These are phyloP conservation scores for Turritis glabra DNA, from an alignment of 345 rosid genomes.

Conservation along the genomic window DNA sequence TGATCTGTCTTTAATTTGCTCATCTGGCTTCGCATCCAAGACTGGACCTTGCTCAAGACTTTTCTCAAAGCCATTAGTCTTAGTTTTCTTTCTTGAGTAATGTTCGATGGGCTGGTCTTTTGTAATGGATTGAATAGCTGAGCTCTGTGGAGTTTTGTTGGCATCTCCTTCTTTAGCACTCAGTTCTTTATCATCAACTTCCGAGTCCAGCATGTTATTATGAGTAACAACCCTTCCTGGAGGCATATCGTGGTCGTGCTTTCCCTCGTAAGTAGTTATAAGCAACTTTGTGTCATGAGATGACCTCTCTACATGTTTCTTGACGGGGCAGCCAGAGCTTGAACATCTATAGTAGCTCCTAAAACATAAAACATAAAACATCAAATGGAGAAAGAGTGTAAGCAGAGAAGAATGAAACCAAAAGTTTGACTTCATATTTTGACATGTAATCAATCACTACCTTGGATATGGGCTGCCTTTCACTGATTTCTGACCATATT, in stretches of 20 bases:
- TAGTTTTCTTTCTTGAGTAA: constrained; percentile 39
- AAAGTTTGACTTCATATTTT: neutral
- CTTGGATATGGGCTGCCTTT: constrained; percentile 98
- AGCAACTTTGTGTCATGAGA: constrained; percentile 68
- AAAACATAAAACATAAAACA: constrained; percentile 6
- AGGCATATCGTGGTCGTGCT: constrained; percentile 80
- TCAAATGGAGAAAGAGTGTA: neutral
- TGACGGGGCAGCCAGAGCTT: constrained; percentile 82
- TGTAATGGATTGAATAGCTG: constrained; percentile 18
- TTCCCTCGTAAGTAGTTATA: constrained; percentile 88
- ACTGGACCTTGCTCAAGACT: constrained; percentile 16
- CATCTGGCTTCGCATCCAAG: constrained; percentile 34
- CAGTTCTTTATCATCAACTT: constrained; percentile 39
- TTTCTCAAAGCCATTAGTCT: constrained; percentile 32
- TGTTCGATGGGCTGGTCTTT: constrained; percentile 28
- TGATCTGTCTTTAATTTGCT: constrained; percentile 35
- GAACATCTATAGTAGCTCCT: constrained; percentile 99
- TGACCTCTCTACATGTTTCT: constrained; percentile 87
- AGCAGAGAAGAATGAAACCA: neutral
- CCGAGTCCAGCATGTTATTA: constrained; percentile 37
- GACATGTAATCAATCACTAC: constrained; percentile 37
- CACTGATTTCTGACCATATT: constrained; percentile 95
- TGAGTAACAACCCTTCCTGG: constrained; percentile 71
- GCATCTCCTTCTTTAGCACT: constrained; percentile 44
- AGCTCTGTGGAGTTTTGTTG: constrained; percentile 35